Evolutionary conservation across 768 basidiomycete species (phyloP).

Genomic region (Pulveroboletus sp.): DNA sequence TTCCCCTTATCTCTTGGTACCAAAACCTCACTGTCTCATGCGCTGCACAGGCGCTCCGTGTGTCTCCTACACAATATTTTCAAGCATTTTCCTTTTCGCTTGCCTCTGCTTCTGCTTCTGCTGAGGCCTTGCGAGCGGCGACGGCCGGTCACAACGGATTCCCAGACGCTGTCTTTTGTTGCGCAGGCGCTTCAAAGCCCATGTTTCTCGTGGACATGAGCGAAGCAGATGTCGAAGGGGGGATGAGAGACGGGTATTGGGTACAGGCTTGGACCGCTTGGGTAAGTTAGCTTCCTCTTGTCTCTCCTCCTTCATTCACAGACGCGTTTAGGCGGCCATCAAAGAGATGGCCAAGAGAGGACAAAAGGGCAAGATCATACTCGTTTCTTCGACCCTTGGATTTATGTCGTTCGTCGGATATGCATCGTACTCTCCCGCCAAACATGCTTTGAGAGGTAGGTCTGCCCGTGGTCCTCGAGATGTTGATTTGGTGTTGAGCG

Average conservation of each 20-base stretch:
- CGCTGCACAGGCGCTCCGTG: conserved; percentile 43
- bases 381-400: conserved; percentile 71
- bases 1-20: background rate
- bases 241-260: conserved; percentile 30
- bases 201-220: conserved; percentile 70
- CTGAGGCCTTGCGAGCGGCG: conserved; percentile 58
- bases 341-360: conserved; percentile 59
- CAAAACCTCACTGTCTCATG: background rate
- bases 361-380: conserved; percentile 63
- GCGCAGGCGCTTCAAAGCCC: conserved; percentile 71
- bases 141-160: conserved; percentile 49
- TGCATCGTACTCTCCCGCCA: conserved; percentile 75
- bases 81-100: conserved; percentile 65
- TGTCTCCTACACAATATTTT: conserved; percentile 56
- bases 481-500: background rate
- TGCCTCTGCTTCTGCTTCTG: conserved; percentile 45
- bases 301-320: background rate
- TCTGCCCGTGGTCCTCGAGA: background rate
- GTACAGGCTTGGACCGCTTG: conserved; percentile 50
- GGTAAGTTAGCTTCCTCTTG: conserved; percentile 15
- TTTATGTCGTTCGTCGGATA: conserved; percentile 77
- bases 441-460: conserved; percentile 80
- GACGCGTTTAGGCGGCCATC: conserved; percentile 49
- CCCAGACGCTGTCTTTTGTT: conserved; percentile 76
- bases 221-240: conserved; percentile 51